These are phyloP conservation scores for Coniosporium tulheliwenetii DNA, from an alignment of 2,329 filamentous ascomycete species.

Conservation along the genomic window DNA sequence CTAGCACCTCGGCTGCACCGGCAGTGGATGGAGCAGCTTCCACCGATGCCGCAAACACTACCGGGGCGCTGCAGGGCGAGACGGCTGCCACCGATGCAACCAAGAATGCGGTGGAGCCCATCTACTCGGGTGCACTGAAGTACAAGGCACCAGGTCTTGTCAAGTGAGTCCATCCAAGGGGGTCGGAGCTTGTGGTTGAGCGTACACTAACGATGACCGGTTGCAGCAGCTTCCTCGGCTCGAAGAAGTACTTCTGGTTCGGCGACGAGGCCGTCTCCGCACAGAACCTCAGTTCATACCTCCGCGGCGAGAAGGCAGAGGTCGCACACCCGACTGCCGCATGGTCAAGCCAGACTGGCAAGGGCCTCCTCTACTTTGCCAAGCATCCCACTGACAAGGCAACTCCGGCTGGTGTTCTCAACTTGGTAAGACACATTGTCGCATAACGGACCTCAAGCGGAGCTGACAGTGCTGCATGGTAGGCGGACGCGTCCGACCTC, in stretches of 20 bases:
- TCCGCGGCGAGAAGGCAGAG: slow-evolving; percentile 76
- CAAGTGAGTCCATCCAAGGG: slow-evolving; percentile 50
- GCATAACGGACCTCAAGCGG: no score
- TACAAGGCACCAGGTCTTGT: slow-evolving; percentile 82
- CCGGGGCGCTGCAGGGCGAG: no score
- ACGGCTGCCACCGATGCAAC: no score
- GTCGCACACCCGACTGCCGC: slow-evolving; percentile 66
- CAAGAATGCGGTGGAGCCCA: slow-evolving; percentile 33
- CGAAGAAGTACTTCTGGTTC: slow-evolving; percentile 74
- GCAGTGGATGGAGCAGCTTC: no score
- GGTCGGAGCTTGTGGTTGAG: neutral
- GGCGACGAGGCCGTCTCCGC: slow-evolving; percentile 53
- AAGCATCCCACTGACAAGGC: slow-evolving; percentile 73
- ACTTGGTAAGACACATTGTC: slow-evolving; percentile 46
- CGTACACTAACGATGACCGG: slow-evolving; percentile 3
- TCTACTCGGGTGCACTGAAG: slow-evolving; percentile 71
- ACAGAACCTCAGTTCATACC: slow-evolving; percentile 60
- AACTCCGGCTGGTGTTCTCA: slow-evolving; percentile 65
- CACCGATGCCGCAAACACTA: no score
- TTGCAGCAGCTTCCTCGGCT: slow-evolving; percentile 66
- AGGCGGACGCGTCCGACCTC: slow-evolving; percentile 56
- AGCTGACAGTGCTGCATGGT: slow-evolving; percentile 2
- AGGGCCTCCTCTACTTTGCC: slow-evolving; percentile 84
- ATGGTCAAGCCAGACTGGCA: slow-evolving; percentile 87
- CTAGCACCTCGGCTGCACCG: no score